Conservation (phyloP, 2,329 filamentous ascomycete species). For the Apiospora pterosperma region DNA sequence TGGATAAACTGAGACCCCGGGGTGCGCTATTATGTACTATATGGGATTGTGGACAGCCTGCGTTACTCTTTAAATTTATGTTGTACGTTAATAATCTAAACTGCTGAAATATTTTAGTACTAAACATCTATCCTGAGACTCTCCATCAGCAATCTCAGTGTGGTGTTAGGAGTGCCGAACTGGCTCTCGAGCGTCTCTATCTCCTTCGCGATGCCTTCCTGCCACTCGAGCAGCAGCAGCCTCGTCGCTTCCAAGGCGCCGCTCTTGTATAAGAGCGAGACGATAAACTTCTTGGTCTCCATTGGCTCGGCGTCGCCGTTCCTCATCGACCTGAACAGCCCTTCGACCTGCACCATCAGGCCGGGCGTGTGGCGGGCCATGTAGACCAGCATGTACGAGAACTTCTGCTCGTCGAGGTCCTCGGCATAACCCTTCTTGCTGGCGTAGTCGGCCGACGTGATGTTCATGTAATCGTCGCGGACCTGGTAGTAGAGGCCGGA, state of each 20-base stretch:
- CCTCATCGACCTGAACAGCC: background rate
- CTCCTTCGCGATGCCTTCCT: background rate
- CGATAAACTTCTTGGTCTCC: background rate
- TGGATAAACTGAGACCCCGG: background rate
- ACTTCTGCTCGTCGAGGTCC: background rate
- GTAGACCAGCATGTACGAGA: background rate
- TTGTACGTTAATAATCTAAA: no score
- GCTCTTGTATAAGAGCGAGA: background rate
- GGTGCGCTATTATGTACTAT: no score
- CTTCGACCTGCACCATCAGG: background rate
- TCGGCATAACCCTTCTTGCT: background rate
- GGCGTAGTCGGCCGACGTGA: background rate
- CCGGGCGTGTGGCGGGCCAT: background rate
- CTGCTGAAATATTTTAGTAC: no score
- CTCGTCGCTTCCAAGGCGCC: background rate
- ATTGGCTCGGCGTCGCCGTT: background rate
- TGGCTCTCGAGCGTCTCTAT: background rate
- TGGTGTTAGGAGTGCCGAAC: background rate
- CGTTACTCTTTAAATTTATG: no score
- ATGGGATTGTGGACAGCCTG: no score
- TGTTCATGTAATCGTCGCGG: constrained; percentile 62
- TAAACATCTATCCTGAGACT: background rate
- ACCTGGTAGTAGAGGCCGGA: constrained; percentile 59
- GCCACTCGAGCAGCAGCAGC: background rate
- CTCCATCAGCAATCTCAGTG: background rate